Base-by-base conservation (phyloP, 805 yeast species). In the Debaryomyces maramus region DNA sequence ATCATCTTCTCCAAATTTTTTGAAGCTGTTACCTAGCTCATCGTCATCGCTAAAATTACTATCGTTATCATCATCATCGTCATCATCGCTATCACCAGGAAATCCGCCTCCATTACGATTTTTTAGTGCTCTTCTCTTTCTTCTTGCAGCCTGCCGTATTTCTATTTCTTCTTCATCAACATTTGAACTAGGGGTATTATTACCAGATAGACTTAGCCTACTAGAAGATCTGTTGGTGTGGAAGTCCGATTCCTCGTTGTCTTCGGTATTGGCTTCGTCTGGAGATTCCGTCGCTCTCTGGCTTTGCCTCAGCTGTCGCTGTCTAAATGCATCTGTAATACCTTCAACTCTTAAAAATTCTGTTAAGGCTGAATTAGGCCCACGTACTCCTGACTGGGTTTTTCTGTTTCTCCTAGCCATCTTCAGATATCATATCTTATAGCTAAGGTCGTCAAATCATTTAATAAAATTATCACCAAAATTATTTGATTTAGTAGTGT, bases 311-410 rank as follows among this genome's bases (percentile, higher is more conserved):
- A 36, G 48, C 37, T 53, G 44, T 32, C 70, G 52, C 42, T 59
- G 65, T 54, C 89, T 72, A 56, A 88, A 88, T 30, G 79, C 81
- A 41, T 81, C 88, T 1, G 96, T 85, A 63, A 90, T 90, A 24
- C 97, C 97, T 61, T 89, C 95, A 41, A 85, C 88, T 36, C 89
- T 72, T 44, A 90, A 72, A 54, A 90, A 90, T 61, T 86, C 93
- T 0, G 97, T 90, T 49, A 90, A 69, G 0, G 97, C 97, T 50
- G 95, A 84, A 66, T 87, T 88, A 32, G 95, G 86, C 5, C 84
- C 86, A 29, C 67, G 52, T 9, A 70, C 72, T 22, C 59, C 58
- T 9, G 51, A 43, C 11, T 20, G 26, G 3, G 38, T 45, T 18
- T 38, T 47, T 8, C 15, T 33, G 14, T 33, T 34, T 37, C 57